phyloP scores from a whole-genome alignment of 2,329 filamentous ascomycete species.

The Metarhizium robertsii region DNA sequence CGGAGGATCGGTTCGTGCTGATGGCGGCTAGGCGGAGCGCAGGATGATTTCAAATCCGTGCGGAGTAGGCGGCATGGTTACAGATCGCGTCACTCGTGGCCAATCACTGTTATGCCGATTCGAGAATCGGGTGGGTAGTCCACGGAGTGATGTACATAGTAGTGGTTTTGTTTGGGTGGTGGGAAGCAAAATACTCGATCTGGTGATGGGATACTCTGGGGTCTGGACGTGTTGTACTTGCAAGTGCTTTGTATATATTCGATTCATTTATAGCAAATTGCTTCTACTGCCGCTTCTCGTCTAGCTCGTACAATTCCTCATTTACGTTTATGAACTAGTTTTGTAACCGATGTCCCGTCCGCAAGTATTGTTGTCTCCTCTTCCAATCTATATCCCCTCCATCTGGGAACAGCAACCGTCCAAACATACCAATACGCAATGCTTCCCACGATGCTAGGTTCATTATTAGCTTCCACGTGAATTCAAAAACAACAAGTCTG shows the following conservation, averaged over 20 bases:
- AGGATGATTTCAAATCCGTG: conserved; percentile 2
- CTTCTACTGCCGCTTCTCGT: background rate
- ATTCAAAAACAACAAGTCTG: background rate
- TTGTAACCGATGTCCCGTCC: conserved; percentile 60
- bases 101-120: conserved; percentile 1
- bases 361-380: conserved; percentile 49
- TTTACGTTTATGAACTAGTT: conserved; percentile 27
- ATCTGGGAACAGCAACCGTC: conserved; percentile 50
- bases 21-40: background rate
- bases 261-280: background rate
- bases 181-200: too few species aligned
- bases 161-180: too few species aligned
- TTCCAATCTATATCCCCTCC: conserved; percentile 51
- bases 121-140: background rate
- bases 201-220: too few species aligned
- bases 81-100: conserved; percentile 15
- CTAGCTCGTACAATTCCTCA: background rate
- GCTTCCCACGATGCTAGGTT: conserved; percentile 43
- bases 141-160: background rate
- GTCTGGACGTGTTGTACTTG: too few species aligned
- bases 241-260: background rate
- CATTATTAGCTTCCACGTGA: background rate
- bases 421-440: conserved; percentile 61
- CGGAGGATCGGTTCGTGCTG: too few species aligned
- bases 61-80: background rate